Base-by-base conservation (phyloP, 163 green algal species). In the Chloromonas sp. region DNA sequence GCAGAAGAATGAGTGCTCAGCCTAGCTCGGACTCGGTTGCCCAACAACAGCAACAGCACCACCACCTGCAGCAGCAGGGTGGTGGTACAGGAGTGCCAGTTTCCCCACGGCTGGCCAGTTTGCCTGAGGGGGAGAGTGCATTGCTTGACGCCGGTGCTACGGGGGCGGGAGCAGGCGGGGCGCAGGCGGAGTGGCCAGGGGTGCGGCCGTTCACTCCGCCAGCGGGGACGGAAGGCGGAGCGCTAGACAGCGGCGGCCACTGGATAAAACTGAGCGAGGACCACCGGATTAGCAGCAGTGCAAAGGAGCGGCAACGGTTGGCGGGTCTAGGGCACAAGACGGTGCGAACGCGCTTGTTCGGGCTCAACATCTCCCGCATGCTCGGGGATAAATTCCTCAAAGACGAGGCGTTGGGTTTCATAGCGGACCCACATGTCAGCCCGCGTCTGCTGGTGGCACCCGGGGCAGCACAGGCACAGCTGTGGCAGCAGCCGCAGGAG, bases 291-390 rank as follows among this genome's bases (percentile, higher is more conserved):
- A 85, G 86, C 57, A 88, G 83, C 81, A 95, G 93, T 81, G 85
- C 88, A 0, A 3, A 59, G 0, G 95, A 98, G 89, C 88, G 91
- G 60, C 81, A 89, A 79, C 90, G 95, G 3, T 88, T 98, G 61
- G 71, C 86, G 70, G n/a, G 81, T 58, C 86, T 77, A 8, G 89
- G 88, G 1, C 85, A 93, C 78, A 5, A 11, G 5, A 89, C 81
- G 14, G 86, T 90, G 14, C 85, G 87, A 60, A 92, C 82, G 13
- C 90, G 95, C 36, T 90, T 97, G 66, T 97, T 96, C 82, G 95
- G 95, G 8, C 91, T 98, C 15, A 97, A 97, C 88, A 92, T 98
- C 36, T 92, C 90, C 15, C 91, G 95, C 70, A 94, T 93, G 87
- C 89, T 98, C 78, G 95, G 95, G 15, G 95, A 98, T 90, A 91